Conservation (phyloP, 805 yeast genomes). For the Zygoascus bituminiphila region DNA sequence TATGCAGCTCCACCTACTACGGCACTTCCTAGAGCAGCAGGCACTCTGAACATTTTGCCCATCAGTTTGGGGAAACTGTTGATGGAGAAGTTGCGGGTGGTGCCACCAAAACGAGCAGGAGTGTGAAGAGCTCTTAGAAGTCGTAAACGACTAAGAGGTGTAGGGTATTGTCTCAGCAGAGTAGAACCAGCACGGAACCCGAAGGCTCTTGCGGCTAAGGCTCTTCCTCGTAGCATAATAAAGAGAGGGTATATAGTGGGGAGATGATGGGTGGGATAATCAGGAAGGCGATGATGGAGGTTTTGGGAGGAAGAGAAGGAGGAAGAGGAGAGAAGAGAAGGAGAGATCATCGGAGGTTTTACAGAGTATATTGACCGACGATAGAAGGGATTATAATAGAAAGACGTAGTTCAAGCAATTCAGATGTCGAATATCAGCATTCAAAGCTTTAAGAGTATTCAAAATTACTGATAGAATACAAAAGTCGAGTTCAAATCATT, state of each 20-base stretch:
- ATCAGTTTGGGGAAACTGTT: constrained; percentile 17
- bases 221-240: neutral
- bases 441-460: too few species aligned
- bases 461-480: too few species aligned
- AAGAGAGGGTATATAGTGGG: too few species aligned
- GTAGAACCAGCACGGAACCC: constrained; percentile 2
- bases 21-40: constrained; percentile 87
- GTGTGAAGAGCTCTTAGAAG: neutral
- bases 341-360: too few species aligned
- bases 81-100: constrained; percentile 9
- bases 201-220: neutral
- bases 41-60: constrained; percentile 29
- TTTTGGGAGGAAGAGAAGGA: neutral
- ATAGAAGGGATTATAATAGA: too few species aligned
- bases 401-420: too few species aligned
- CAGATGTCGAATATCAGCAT: too few species aligned
- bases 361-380: too few species aligned
- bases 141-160: neutral
- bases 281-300: too few species aligned
- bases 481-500: too few species aligned
- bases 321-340: neutral
- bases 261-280: neutral
- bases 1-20: constrained; percentile 93
- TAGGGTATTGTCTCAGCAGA: constrained; percentile 1
- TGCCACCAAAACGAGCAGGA: neutral